Evolutionary conservation across 805 yeast species (phyloP).

Genomic region (Hanseniaspora valbyensis): DNA sequence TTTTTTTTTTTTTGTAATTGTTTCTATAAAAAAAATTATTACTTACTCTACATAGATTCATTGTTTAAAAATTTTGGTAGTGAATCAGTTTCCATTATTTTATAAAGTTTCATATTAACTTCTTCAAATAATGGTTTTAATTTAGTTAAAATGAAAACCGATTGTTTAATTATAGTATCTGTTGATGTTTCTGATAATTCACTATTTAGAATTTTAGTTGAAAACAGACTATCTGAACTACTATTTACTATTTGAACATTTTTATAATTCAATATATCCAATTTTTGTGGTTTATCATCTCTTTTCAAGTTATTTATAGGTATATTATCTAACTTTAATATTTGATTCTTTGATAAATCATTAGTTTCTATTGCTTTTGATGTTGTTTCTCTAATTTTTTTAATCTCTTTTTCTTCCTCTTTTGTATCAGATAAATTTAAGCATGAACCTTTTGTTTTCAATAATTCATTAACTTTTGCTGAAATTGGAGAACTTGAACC

Average conservation of each 20-base stretch:
- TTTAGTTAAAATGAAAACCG: slow-evolving; percentile 31
- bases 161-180: slow-evolving; percentile 26
- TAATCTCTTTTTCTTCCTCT: slow-evolving; percentile 4
- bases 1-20: too few species aligned
- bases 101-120: slow-evolving; percentile 40
- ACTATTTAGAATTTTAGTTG: neutral
- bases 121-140: slow-evolving; percentile 37
- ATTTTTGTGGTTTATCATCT: neutral
- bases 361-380: too few species aligned
- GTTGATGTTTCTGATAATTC: slow-evolving; percentile 25
- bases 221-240: neutral
- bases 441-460: neutral
- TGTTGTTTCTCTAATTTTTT: too few species aligned
- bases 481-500: slow-evolving; percentile 31
- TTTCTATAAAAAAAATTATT: too few species aligned
- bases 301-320: neutral
- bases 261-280: neutral
- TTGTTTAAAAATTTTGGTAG: slow-evolving; percentile 49
- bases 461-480: neutral
- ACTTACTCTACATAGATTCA: slow-evolving; percentile 26
- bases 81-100: slow-evolving; percentile 62
- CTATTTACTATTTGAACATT: neutral
- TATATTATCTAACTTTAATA: neutral
- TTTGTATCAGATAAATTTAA: neutral
- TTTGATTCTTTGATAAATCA: neutral